Evolutionary conservation across 371 early-diverging fungal genomes (phyloP).

Genomic region (Rhizomucor miehei): DNA sequence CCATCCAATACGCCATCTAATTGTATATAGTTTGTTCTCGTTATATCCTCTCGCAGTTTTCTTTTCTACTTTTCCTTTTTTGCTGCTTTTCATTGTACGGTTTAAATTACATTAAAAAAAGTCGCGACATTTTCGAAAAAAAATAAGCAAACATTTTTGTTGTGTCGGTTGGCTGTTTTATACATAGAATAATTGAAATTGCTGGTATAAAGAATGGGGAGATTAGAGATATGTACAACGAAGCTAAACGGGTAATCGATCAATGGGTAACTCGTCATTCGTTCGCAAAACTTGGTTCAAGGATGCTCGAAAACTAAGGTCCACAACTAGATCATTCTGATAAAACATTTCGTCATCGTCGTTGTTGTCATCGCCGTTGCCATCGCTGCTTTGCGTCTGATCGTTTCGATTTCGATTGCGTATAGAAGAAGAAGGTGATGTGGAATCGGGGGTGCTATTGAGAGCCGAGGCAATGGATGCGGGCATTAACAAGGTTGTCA

Average conservation of each 20-base stretch:
- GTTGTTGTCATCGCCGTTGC: conserved; percentile 6
- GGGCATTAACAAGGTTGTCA: no score
- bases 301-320: conserved; percentile 30
- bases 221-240: not conserved
- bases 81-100: no score
- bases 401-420: conserved; percentile 29
- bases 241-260: conserved; percentile 33
- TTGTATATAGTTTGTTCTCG: no score
- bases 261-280: conserved; percentile 34
- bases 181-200: no score
- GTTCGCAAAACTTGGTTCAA: conserved; percentile 30
- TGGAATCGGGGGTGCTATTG: conserved; percentile 20
- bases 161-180: no score
- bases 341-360: conserved; percentile 28
- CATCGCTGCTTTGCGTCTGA: conserved; percentile 32
- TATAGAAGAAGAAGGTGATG: conserved; percentile 25
- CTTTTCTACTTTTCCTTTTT: no score
- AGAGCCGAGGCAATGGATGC: not conserved
- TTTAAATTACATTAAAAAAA: no score
- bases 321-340: conserved; percentile 34
- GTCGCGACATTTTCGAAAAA: no score
- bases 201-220: no score
- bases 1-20: no score
- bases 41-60: no score
- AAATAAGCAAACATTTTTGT: no score